These are phyloP conservation scores for Apiotrichum veenhuisii DNA, from an alignment of 1,284 basidiomycete species.

Conservation along the genomic window DNA sequence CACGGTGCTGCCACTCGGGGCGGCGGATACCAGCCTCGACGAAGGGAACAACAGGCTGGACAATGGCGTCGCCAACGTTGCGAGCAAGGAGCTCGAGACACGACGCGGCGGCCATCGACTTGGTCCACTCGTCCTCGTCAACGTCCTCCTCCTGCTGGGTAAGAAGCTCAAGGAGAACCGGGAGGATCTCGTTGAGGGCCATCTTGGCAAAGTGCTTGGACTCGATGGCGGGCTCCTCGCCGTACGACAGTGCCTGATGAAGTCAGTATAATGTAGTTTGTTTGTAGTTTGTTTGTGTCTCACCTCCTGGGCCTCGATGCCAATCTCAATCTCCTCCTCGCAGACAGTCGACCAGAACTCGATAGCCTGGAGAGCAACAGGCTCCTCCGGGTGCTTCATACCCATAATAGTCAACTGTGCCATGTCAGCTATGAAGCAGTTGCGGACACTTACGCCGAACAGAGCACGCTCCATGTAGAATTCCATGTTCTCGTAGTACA, in stretches of 20 bases:
- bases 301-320: constrained; percentile 88
- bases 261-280: constrained; percentile 4
- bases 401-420: constrained; percentile 83
- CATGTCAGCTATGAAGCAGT: constrained; percentile 44
- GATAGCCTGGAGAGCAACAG: constrained; percentile 91
- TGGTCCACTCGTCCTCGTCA: constrained; percentile 98
- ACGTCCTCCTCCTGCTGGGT: constrained; percentile 94
- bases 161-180: constrained; percentile 82
- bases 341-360: constrained; percentile 99
- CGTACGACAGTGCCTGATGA: constrained; percentile 80
- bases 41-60: constrained; percentile 91
- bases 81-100: constrained; percentile 85
- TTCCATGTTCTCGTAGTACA: constrained; percentile 99
- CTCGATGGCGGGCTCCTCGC: constrained; percentile 81
- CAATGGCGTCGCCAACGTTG: constrained; percentile 86
- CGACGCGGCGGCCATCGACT: constrained; percentile 95
- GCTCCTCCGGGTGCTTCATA: constrained; percentile 90
- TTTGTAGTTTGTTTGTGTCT: no score
- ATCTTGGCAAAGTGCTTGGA: constrained; percentile 91
- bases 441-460: constrained; percentile 70
- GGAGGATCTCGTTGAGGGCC: constrained; percentile 89
- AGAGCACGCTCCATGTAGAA: constrained; percentile 99
- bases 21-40: constrained; percentile 91
- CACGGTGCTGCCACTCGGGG: constrained; percentile 86
- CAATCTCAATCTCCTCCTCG: constrained; percentile 92